phyloP scores from a whole-genome alignment of 305 asterid genomes.

The Solanum chacoense region DNA sequence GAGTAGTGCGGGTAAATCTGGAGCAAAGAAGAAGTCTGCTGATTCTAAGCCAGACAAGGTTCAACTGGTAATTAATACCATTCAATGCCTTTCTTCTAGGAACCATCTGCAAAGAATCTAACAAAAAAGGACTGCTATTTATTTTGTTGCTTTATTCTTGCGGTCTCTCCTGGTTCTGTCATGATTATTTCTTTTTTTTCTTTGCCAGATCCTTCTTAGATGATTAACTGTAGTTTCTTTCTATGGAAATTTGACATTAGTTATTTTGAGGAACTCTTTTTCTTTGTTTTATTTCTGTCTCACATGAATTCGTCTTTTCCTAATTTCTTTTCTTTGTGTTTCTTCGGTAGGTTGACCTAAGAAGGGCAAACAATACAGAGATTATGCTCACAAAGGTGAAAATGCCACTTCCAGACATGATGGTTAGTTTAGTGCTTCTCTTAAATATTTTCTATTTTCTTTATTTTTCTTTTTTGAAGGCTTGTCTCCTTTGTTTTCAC shows the following conservation, averaged over 20 bases:
- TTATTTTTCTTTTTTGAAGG: background rate
- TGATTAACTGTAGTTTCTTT: background rate
- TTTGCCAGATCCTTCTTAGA: background rate
- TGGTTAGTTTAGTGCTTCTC: conserved; percentile 42
- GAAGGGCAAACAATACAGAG: conserved; percentile 93
- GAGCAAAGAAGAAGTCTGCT: conserved; percentile 67
- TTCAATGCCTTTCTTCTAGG: background rate
- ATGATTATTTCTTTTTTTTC: background rate
- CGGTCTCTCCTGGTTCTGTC: background rate
- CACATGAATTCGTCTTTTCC: background rate
- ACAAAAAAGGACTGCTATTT: background rate
- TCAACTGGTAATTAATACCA: conserved; percentile 54
- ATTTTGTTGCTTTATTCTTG: background rate
- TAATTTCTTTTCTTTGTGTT: background rate
- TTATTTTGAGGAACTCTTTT: background rate
- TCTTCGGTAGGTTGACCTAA: conserved; percentile 60
- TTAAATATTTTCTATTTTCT: background rate
- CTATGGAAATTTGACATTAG: background rate
- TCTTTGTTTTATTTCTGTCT: background rate
- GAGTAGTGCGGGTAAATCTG: conserved; percentile 51
- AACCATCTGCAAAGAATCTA: background rate
- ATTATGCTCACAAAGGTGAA: conserved; percentile 96
- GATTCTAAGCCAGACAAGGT: conserved; percentile 83
- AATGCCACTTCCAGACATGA: conserved; percentile 98
- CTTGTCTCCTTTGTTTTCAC: background rate